Percentiles rank a stretch among this genome's conserved stretches.
These are phyloP conservation scores for Phlyctochytrium planicorne DNA, from an alignment of 192 early-diverging fungal genomes.

Conservation along the genomic window DNA sequence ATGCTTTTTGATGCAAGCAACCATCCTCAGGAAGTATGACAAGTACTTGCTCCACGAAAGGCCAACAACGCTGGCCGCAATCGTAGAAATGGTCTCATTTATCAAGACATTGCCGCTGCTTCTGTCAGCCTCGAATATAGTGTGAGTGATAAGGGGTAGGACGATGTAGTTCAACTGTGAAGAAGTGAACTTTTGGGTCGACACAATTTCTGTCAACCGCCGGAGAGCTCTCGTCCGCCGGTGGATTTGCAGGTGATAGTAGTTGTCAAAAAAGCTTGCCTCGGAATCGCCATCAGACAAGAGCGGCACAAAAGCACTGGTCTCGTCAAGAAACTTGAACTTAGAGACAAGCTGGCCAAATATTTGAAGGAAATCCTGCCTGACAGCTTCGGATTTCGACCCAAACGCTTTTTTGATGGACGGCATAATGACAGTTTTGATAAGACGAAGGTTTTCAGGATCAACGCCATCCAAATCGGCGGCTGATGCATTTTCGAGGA, in stretches of 20 bases:
- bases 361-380: slow-evolving; percentile 69
- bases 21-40: slow-evolving; percentile 67
- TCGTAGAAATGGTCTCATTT: slow-evolving; percentile 75
- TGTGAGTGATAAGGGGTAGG: slow-evolving; percentile 83
- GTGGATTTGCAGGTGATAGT: slow-evolving; percentile 94
- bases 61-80: slow-evolving; percentile 66
- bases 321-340: slow-evolving; percentile 57
- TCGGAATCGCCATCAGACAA: slow-evolving; percentile 81
- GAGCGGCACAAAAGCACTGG: slow-evolving; percentile 64
- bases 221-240: slow-evolving; percentile 82
- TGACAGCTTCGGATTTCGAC: slow-evolving; percentile 49
- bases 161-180: slow-evolving; percentile 68
- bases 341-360: slow-evolving; percentile 61
- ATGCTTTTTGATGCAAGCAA: slow-evolving; percentile 63
- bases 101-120: slow-evolving; percentile 71
- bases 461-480: slow-evolving; percentile 29
- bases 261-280: slow-evolving; percentile 92
- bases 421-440: slow-evolving; percentile 68
- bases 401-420: slow-evolving; percentile 69
- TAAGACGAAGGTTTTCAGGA: slow-evolving; percentile 5
- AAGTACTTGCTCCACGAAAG: slow-evolving; percentile 89
- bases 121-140: slow-evolving; percentile 76
- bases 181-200: slow-evolving; percentile 44
- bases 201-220: slow-evolving; percentile 56
- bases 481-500: slow-evolving; percentile 64